phyloP scores from a whole-genome alignment of 2,329 filamentous ascomycete species.

The Fusarium drepaniforme region DNA sequence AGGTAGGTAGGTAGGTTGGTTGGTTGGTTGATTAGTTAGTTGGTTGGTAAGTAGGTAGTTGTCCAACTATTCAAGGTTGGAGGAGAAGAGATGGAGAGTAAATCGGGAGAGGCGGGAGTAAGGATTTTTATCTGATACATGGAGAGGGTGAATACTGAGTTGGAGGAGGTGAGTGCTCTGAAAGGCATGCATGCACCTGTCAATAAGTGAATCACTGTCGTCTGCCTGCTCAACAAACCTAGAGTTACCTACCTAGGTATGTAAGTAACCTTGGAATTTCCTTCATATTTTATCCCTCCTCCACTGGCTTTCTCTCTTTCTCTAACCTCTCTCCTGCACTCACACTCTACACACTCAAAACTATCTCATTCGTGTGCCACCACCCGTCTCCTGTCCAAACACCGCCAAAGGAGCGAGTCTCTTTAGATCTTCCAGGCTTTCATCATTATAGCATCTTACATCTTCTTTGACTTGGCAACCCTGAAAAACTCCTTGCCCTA shows the following conservation, averaged over 20 bases:
- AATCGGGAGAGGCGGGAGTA: background rate
- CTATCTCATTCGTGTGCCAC: background rate
- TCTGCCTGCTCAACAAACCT: background rate
- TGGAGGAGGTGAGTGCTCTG: background rate
- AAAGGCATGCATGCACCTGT: background rate
- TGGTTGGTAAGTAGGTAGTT: background rate
- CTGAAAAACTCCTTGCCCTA: background rate
- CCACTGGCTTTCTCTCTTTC: background rate
- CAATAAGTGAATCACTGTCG: background rate
- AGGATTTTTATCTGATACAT: background rate
- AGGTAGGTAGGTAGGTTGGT: too few species aligned
- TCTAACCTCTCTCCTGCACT: background rate
- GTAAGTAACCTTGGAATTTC: background rate
- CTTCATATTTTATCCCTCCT: background rate
- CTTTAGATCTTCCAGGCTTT: background rate
- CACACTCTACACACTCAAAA: background rate
- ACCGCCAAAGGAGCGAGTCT: background rate
- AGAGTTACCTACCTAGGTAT: background rate
- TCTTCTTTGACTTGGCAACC: background rate
- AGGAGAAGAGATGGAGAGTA: background rate
- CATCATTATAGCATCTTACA: background rate
- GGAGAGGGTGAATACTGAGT: background rate
- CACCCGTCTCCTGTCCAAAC: background rate
- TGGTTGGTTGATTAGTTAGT: background rate
- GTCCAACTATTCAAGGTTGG: background rate